These are phyloP conservation scores for Salvia rosmarinus DNA, from an alignment of 257 asterid genomes.

Conservation along the genomic window DNA sequence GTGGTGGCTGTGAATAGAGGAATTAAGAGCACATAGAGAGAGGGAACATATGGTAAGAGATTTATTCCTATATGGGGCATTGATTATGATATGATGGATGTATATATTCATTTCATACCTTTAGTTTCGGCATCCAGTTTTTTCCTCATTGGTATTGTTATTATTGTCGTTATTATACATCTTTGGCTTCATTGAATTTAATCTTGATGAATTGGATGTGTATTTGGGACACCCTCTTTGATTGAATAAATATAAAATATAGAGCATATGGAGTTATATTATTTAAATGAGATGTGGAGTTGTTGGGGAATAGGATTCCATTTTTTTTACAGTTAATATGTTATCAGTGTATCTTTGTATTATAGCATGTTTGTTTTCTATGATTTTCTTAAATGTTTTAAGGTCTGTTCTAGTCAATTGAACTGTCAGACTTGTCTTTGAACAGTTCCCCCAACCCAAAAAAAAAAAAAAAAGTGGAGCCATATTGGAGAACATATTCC, in stretches of 20 bases:
- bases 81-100: conserved; percentile 36
- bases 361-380: conserved; percentile 37
- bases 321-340: background rate
- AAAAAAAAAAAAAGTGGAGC: background rate
- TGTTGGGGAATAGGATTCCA: conserved; percentile 35
- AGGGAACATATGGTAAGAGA: conserved; percentile 8
- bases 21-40: conserved; percentile 34
- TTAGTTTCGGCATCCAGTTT: conserved; percentile 31
- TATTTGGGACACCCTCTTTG: conserved; percentile 25
- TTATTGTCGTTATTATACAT: conserved; percentile 3
- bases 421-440: conserved; percentile 42
- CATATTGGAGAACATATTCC: background rate
- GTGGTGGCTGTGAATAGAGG: conserved; percentile 54
- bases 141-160: conserved; percentile 27
- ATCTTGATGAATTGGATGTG: conserved; percentile 22
- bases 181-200: conserved; percentile 30
- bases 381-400: conserved; percentile 6
- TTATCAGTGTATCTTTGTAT: background rate
- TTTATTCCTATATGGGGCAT: conserved; percentile 33
- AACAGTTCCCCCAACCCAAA: background rate
- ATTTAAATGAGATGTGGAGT: conserved; percentile 3
- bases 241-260: conserved; percentile 33
- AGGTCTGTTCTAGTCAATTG: conserved; percentile 25
- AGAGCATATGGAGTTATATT: background rate
- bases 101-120: conserved; percentile 40